Conservation (phyloP, 805 yeast genomes). For the Saturnispora dispora region DNA sequence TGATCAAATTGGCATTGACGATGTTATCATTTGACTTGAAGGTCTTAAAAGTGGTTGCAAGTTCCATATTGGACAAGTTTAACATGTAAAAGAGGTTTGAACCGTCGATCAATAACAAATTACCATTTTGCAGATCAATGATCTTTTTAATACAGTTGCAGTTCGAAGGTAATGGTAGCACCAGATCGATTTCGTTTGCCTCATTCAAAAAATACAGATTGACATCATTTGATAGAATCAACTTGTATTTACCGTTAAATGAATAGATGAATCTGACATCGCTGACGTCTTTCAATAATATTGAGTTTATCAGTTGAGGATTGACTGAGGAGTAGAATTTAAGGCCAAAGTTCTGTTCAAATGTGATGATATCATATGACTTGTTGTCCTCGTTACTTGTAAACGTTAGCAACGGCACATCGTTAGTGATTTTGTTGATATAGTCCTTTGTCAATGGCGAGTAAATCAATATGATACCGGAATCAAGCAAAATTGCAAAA, state of each 20-base stretch:
- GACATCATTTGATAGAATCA: constrained; percentile 9
- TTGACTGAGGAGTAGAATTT: constrained; percentile 20
- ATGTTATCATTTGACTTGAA: constrained; percentile 21
- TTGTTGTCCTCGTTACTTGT: constrained; percentile 8
- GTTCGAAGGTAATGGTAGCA: constrained; percentile 11
- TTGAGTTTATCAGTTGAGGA: constrained; percentile 15
- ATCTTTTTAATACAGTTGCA: background rate
- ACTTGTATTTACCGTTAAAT: background rate
- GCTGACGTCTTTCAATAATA: constrained; percentile 16
- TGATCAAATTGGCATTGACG: background rate
- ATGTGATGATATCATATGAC: constrained; percentile 21
- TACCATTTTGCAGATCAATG: background rate
- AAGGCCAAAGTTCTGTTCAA: constrained; percentile 22
- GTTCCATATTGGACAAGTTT: constrained; percentile 21
- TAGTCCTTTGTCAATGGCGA: constrained; percentile 36
- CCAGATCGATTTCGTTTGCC: constrained; percentile 7
- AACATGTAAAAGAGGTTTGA: constrained; percentile 13
- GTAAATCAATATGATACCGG: constrained; percentile 34
- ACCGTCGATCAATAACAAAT: constrained; percentile 1
- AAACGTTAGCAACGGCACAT: constrained; percentile 20
- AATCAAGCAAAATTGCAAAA: constrained; percentile 19
- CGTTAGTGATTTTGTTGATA: constrained; percentile 30
- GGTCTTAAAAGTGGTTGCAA: constrained; percentile 22
- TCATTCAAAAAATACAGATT: constrained; percentile 7
- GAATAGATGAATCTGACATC: constrained; percentile 4